Evolutionary conservation across 2,329 filamentous ascomycete genomes (phyloP), one percentile per base, ranked within the genome.

Genomic region (Tolypocladium tundrense): DNA sequence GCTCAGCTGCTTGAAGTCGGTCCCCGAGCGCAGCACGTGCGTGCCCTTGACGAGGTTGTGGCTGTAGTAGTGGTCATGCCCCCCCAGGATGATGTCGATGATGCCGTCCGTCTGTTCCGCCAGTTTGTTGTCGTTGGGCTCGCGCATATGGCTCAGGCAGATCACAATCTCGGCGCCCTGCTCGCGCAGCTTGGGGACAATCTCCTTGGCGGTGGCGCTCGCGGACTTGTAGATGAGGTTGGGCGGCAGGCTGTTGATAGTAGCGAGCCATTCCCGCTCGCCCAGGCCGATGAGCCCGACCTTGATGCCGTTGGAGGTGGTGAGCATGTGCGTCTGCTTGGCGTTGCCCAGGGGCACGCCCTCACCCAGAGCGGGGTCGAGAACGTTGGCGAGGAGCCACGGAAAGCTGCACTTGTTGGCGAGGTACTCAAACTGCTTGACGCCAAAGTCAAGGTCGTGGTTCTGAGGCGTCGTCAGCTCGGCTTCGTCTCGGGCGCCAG

Each of bases 361-460:
- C 1, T 89, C 82, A 42, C 91, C 91, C 13, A 96, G 78, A 0
- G 86, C 89, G 1, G 89, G 90, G 71, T 97, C 91, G 33, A 94
- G 78, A 10, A 96, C 87, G 70, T 96, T 96, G 63, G 91, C 91
- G 19, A 95, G 80, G 1, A 96, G 81, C 91, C 92, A 96, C 4
- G 91, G 91, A 65, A 96, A 96, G 27, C 80, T 81, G 74, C 91
- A 95, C 68, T 90, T 86, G 40, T 78, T 77, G 5, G 86, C 79
- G 54, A 96, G 77, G 66, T 91, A 79, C 58, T 84, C 79, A 69
- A 92, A 92, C 69, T 96, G 91, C 57, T 81, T 79, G 45, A 95
- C 88, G 14, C 91, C 92, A 72, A 96, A 96, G 74, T 96, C 92
- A 57, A 96, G 84, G 69, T 96, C 92, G 70, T 96, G 91, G 69